Evolutionary conservation across 768 basidiomycete genomes (phyloP).

Genomic region (Boletus vinaceobasis): DNA sequence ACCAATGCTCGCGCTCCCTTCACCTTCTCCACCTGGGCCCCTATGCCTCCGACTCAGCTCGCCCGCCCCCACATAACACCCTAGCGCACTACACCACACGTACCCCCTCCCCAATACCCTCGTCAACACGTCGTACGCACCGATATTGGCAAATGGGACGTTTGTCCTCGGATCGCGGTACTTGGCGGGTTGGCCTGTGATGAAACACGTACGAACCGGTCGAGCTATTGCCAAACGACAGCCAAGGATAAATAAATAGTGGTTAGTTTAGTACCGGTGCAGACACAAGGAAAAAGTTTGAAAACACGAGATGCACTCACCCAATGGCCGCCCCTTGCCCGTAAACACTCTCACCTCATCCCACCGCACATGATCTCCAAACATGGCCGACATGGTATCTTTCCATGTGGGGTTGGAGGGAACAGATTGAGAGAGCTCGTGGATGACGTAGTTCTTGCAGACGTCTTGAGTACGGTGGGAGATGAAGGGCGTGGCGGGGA

Average conservation of each 20-base stretch:
- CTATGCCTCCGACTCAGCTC: not conserved
- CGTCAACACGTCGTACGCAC: slow-evolving; percentile 64
- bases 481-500: slow-evolving; percentile 12
- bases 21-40: not conserved
- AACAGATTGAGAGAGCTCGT: slow-evolving; percentile 51
- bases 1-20: not conserved
- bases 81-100: slow-evolving; percentile 52
- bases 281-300: not conserved
- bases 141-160: slow-evolving; percentile 71
- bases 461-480: slow-evolving; percentile 46
- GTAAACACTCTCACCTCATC: slow-evolving; percentile 63
- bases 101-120: slow-evolving; percentile 63
- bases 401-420: slow-evolving; percentile 55
- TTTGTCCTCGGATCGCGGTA: slow-evolving; percentile 81
- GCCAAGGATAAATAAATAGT: not conserved
- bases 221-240: not conserved
- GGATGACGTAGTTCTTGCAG: slow-evolving; percentile 67
- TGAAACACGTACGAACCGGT: slow-evolving; percentile 54
- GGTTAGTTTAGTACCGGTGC: not conserved
- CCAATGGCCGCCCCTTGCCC: slow-evolving; percentile 60
- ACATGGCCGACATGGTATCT: slow-evolving; percentile 77
- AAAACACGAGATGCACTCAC: slow-evolving; percentile 36
- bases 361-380: slow-evolving; percentile 85
- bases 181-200: slow-evolving; percentile 74
- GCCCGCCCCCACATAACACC: slow-evolving; percentile 37